Conservation (phyloP, 2,329 filamentous ascomycete species). For the Colletotrichum sp. region DNA sequence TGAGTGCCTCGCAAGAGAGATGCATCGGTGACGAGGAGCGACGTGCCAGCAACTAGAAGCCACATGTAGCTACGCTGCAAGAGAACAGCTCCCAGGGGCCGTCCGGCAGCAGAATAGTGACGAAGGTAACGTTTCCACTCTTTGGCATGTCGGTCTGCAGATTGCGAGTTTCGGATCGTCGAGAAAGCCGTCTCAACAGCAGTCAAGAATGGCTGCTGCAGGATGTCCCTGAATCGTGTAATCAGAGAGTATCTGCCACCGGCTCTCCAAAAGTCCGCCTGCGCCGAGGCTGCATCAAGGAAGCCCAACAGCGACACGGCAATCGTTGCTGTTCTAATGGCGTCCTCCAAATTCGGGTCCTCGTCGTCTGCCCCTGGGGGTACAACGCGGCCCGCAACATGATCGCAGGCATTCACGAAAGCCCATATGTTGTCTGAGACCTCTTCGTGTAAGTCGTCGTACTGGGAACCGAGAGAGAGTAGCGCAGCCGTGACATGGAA, state of each 20-base stretch:
- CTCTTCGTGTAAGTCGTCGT: constrained; percentile 69
- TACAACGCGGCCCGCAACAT: constrained; percentile 61
- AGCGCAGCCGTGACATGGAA: constrained; percentile 81
- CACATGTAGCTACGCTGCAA: constrained; percentile 88
- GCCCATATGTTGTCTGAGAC: constrained; percentile 71
- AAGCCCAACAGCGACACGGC: constrained; percentile 90
- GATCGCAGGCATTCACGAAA: constrained; percentile 75
- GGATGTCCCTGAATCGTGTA: constrained; percentile 70
- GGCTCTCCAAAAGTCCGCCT: constrained; percentile 81
- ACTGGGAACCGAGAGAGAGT: constrained; percentile 78
- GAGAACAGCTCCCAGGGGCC: constrained; percentile 89
- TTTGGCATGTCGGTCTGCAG: constrained; percentile 67
- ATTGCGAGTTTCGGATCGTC: constrained; percentile 81
- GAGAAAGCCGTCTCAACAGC: constrained; percentile 90
- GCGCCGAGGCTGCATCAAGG: constrained; percentile 78
- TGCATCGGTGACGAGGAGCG: constrained; percentile 71
- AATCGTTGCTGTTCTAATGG: constrained; percentile 74
- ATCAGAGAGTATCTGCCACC: constrained; percentile 77
- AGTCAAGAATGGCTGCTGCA: constrained; percentile 86
- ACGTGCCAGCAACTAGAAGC: constrained; percentile 79
- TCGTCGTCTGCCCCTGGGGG: constrained; percentile 60
- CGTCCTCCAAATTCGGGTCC: constrained; percentile 67
- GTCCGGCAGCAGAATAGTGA: constrained; percentile 79
- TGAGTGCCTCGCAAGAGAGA: constrained; percentile 65
- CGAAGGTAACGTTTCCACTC: constrained; percentile 90